Evolutionary conservation across 192 early-diverging fungal species (phyloP).

Genomic region (Phycomyces nitens): DNA sequence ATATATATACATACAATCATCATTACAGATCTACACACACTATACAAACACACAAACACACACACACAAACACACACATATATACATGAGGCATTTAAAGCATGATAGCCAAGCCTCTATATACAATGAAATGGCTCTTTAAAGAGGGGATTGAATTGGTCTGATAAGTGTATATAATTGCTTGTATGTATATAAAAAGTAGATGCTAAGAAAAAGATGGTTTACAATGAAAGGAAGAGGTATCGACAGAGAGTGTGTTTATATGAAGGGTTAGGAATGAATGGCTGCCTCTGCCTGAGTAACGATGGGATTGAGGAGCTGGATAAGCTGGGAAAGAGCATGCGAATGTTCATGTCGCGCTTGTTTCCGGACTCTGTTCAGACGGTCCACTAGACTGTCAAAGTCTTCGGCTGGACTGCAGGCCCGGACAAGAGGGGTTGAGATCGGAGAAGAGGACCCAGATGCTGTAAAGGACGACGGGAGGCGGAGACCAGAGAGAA

Average conservation of each 20-base stretch:
- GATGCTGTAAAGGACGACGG: neutral
- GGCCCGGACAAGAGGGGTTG: neutral
- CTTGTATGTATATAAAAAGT: too few species aligned
- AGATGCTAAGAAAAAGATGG: too few species aligned
- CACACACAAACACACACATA: too few species aligned
- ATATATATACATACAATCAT: too few species aligned
- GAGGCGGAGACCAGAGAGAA: neutral
- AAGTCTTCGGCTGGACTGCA: slow-evolving; percentile 10
- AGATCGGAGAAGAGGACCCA: neutral
- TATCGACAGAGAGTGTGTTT: too few species aligned
- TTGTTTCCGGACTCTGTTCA: slow-evolving; percentile 10
- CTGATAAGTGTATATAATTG: too few species aligned
- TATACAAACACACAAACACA: too few species aligned
- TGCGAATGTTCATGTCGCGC: slow-evolving; percentile 12
- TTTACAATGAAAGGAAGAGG: too few species aligned
- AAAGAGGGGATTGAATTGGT: neutral
- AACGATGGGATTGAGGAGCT: slow-evolving; percentile 8
- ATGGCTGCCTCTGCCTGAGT: slow-evolving; percentile 9
- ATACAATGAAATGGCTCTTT: neutral
- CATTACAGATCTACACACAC: too few species aligned
- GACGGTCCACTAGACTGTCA: slow-evolving; percentile 5
- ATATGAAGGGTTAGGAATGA: neutral
- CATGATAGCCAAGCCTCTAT: too few species aligned
- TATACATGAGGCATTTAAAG: too few species aligned
- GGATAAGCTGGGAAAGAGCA: slow-evolving; percentile 18